These are phyloP conservation scores for Globisporangium rhizosaccharum DNA, from an alignment of 352 stramenopile species.

Conservation along the genomic window DNA sequence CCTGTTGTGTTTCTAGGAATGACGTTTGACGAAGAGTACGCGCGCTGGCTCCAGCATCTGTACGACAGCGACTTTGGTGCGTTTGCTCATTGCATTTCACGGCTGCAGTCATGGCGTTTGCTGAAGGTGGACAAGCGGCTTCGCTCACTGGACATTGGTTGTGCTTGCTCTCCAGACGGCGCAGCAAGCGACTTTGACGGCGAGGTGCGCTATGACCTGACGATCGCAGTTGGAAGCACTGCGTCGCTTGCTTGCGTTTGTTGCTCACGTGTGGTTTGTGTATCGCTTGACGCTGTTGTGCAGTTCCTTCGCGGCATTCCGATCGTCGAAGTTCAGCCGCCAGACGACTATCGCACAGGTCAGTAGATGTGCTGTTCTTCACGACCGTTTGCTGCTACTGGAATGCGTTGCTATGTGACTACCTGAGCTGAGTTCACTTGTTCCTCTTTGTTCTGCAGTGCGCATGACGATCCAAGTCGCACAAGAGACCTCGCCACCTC, in stretches of 20 bases:
- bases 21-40: slow-evolving; percentile 86
- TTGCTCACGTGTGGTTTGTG: background rate
- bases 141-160: background rate
- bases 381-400: background rate
- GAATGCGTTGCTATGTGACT: background rate
- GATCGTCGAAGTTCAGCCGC: slow-evolving; percentile 27
- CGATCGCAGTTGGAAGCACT: background rate
- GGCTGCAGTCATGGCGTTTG: background rate
- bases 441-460: slow-evolving; percentile 25
- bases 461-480: slow-evolving; percentile 39
- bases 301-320: slow-evolving; percentile 19
- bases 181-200: slow-evolving; percentile 46
- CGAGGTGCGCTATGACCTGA: slow-evolving; percentile 18
- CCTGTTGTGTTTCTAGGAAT: slow-evolving; percentile 22
- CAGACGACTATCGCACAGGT: slow-evolving; percentile 28
- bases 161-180: slow-evolving; percentile 23
- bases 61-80: slow-evolving; percentile 83
- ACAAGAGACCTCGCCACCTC: slow-evolving; percentile 22
- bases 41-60: slow-evolving; percentile 79
- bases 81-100: slow-evolving; percentile 4
- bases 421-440: too few relatives aligned
- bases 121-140: background rate
- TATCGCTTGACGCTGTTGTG: background rate
- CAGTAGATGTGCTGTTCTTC: too few relatives aligned
- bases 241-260: background rate